Evolutionary conservation across 1,284 basidiomycete species (phyloP).

Genomic region (Binderoboletus segoi): DNA sequence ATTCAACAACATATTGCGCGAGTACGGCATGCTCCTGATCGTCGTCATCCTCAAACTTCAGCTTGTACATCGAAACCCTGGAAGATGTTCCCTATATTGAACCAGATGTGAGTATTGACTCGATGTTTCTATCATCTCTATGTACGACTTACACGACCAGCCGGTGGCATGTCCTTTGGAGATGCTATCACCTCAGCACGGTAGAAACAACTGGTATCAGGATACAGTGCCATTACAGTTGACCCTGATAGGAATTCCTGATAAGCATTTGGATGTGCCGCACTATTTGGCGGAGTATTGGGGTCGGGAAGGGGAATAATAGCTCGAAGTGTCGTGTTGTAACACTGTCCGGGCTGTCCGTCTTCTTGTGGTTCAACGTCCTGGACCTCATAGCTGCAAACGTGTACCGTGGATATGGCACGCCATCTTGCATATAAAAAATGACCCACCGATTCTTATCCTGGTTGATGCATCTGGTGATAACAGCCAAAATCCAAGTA

Average conservation of each 20-base stretch:
- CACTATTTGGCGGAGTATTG: constrained; percentile 52
- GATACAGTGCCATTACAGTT: constrained; percentile 79
- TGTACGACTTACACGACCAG: constrained; percentile 47
- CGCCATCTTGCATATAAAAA: neutral
- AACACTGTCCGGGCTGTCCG: constrained; percentile 69
- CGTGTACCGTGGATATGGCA: constrained; percentile 1
- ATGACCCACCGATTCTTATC: constrained; percentile 61
- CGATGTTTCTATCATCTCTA: neutral
- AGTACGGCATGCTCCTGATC: constrained; percentile 73
- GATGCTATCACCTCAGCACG: constrained; percentile 75
- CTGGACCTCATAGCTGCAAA: constrained; percentile 74
- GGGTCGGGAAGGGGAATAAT: constrained; percentile 81
- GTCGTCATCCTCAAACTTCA: constrained; percentile 83
- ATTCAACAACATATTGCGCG: constrained; percentile 77
- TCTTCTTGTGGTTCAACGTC: constrained; percentile 80
- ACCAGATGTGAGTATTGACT: constrained; percentile 1
- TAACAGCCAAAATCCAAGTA: constrained; percentile 78
- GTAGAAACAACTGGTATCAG: constrained; percentile 86
- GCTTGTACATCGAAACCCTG: constrained; percentile 61
- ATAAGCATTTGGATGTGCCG: constrained; percentile 68
- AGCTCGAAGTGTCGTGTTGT: constrained; percentile 65
- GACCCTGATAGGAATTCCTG: constrained; percentile 70
- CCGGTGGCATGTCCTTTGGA: constrained; percentile 56
- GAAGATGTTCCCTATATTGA: constrained; percentile 38
- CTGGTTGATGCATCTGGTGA: constrained; percentile 67